These are phyloP conservation scores for Lumnitzera littorea DNA, from an alignment of 345 rosid species.

Conservation along the genomic window DNA sequence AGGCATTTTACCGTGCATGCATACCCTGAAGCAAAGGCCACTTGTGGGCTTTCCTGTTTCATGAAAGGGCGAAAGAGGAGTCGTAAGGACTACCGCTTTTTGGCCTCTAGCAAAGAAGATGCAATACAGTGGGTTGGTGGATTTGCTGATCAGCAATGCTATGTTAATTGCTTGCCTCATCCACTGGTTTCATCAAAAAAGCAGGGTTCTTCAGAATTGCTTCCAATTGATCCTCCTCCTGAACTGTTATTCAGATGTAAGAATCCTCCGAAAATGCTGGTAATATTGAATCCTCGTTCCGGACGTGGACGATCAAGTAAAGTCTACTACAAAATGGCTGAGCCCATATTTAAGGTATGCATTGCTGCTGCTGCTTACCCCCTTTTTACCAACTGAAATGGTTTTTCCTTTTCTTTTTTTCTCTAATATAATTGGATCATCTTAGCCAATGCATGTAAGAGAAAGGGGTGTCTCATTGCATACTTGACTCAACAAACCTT, in stretches of 20 bases:
- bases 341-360: constrained; percentile 90
- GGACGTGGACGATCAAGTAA: constrained; percentile 87
- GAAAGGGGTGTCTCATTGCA: too few species aligned
- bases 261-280: constrained; percentile 90
- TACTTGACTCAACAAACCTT: too few species aligned
- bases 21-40: constrained; percentile 55
- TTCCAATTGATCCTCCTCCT: constrained; percentile 76
- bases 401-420: not conserved
- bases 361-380: not conserved
- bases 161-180: constrained; percentile 83
- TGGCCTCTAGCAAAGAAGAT: constrained; percentile 70
- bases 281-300: constrained; percentile 89
- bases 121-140: constrained; percentile 98
- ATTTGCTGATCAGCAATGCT: constrained; percentile 94
- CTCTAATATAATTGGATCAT: not conserved
- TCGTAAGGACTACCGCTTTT: constrained; percentile 72
- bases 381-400: too few species aligned
- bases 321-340: constrained; percentile 80
- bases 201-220: constrained; percentile 76
- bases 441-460: too few species aligned
- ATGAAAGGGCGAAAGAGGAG: constrained; percentile 61
- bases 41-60: constrained; percentile 72
- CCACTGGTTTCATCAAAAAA: constrained; percentile 87
- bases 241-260: constrained; percentile 87
- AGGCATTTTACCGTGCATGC: constrained; percentile 89